Base-by-base conservation (phyloP, 2,329 filamentous ascomycete genomes). In the Penicillium polonicum region DNA sequence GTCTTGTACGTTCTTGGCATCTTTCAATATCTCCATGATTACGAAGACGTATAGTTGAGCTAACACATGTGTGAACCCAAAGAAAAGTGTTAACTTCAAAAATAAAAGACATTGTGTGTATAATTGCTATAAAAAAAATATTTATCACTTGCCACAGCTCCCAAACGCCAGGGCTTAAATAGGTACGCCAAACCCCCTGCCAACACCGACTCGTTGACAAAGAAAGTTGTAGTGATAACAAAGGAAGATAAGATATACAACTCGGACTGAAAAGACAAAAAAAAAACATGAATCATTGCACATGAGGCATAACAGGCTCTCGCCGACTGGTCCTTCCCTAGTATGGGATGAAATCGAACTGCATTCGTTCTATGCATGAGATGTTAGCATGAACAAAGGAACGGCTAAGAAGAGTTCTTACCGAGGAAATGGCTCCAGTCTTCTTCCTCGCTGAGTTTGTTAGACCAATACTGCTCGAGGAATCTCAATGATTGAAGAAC, bases 401-500 rank as follows among this genome's bases (percentile, higher is more conserved):
- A 38, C 5, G 8, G 36, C 2, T 10, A 17, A 17, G n/a, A 23
- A 17, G 23, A 33, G 12, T 36, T 60, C 62, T 52, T 70, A 77
- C 74, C 72, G n/a, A 76, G 60, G 58, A 74, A 73, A 50, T 71
- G 69, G 59, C 68, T 74, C 74, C 74, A 76, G 55, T 75, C 70
- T 52, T 75, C 72, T 44, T 74, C 68, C 38, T 71, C 70, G 46
- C 64, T 61, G 15, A 68, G 49, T 53, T 68, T 65, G 49, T 74
- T 68, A 52, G 65, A 63, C 73, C 72, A 73, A 49, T 74, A 76
- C 44, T 72, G 67, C 60, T 78, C 75, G 2, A 78, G 65, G 31
- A 78, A 74, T n/a, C 68, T 72, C 43, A 77, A 62, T 17, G 75
- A 74, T 55, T 76, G 72, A 39, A 76, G 56, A 51, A 78, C 74